Evolutionary conservation across 495 filamentous ascomycete genomes (phyloP), one percentile per base, ranked within the genome.

Genomic region (Jackrogersella multiformis): DNA sequence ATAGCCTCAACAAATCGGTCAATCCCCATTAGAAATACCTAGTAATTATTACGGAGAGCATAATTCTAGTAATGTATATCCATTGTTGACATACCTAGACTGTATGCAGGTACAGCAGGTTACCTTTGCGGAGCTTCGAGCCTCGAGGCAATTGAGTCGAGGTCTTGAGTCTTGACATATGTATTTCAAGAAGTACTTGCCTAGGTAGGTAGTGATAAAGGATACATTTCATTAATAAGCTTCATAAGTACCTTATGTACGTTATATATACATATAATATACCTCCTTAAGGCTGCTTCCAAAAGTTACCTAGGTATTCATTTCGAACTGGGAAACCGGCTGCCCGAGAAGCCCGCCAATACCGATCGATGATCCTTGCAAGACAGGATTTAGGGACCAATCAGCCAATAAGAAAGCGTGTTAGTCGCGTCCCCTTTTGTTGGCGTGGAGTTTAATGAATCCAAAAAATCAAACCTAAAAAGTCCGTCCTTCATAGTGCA

Each of bases 401-500:
- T 54, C 13, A 41, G 8, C 61, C 61, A 65, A 70, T 65, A n/a
- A 49, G 51, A 56, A 13, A 15, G 4, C 1, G 28, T 15, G 10
- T 16, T 28, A 18, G 54, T 64, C 64, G 42, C 42, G 58, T 69
- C 70, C 63, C 70, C 70, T 65, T 64, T 71, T 73, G 66, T 61
- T 71, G 69, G 65, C 69, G 69, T 71, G 60, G 65, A 71, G 69
- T 68, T 68, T 68, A 62, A 70, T 70, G 61, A 70, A 61, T 38
- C 41, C 38, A n/a, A 52, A 24, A 56, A 70, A 61, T 38, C 41
- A 48, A n/a, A 52, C 32, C 64, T 56, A 57, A 38, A 58, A 42
- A 51, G 48, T 48, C 38, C 52, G 42, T 20, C 57, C 38, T 44
- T 24, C 20, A n/a, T n/a, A n/a, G n/a, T n/a, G n/a, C n/a, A n/a